A percentile compares a stretch with the other conserved stretches of the same genome.
phyloP scores from a whole-genome alignment of 805 yeast species.

The Candida vaughaniae region DNA sequence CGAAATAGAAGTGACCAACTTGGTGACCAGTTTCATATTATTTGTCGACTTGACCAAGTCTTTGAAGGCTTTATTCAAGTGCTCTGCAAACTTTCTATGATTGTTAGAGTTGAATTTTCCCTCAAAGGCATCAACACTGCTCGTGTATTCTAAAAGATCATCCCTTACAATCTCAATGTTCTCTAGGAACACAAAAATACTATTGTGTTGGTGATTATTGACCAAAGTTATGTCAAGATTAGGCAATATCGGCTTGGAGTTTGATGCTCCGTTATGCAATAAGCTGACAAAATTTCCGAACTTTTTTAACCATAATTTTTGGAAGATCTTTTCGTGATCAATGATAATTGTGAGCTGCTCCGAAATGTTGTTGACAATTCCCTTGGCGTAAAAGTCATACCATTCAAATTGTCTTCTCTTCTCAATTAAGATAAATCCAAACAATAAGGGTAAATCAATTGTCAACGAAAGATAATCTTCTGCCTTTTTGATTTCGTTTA shows the following conservation, averaged over 20 bases:
- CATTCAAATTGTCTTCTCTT: conserved; percentile 58
- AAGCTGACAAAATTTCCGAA: conserved; percentile 46
- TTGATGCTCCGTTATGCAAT: conserved; percentile 13
- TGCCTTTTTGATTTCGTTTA: conserved; percentile 25
- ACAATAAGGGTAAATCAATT: conserved; percentile 66
- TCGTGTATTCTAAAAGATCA: conserved; percentile 31
- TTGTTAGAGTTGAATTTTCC: conserved; percentile 1
- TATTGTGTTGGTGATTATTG: conserved; percentile 15
- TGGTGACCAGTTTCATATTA: conserved; percentile 34
- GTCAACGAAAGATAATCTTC: conserved; percentile 45
- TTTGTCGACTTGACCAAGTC: conserved; percentile 42
- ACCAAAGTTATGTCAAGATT: conserved; percentile 39
- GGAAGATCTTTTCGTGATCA: conserved; percentile 53
- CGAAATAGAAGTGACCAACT: conserved; percentile 31
- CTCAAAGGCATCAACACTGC: conserved; percentile 22
- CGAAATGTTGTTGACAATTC: conserved; percentile 43
- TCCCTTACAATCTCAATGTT: conserved; percentile 33
- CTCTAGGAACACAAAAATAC: conserved; percentile 32
- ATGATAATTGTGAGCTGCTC: conserved; percentile 59
- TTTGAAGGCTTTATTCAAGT: conserved; percentile 45
- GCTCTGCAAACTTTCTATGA: conserved; percentile 29
- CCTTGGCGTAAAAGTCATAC: conserved; percentile 43
- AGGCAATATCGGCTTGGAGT: conserved; percentile 19
- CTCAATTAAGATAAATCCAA: conserved; percentile 69
- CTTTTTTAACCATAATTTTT: conserved; percentile 63